Conservation (phyloP, 768 basidiomycete genomes). For the Amylocystis lapponica region DNA sequence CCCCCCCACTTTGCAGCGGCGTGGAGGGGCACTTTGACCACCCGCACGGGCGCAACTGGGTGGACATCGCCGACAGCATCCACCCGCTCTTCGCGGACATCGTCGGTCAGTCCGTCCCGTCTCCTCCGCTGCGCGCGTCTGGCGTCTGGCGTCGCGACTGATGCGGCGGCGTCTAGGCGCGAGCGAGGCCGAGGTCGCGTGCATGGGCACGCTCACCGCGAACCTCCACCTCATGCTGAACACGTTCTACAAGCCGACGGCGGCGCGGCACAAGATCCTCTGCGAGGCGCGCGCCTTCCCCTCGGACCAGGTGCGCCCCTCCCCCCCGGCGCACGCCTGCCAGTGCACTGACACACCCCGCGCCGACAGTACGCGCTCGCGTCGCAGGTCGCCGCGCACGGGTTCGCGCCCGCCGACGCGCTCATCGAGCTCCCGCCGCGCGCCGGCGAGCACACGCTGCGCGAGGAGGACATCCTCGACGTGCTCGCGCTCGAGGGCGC, state of each 20-base stretch:
- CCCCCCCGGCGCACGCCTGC: background rate
- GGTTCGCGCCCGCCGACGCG: conserved; percentile 63
- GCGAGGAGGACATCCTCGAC: conserved; percentile 84
- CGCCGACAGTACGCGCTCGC: conserved; percentile 82
- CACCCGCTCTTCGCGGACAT: conserved; percentile 73
- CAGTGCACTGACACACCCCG: background rate
- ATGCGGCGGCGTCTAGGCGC: conserved; percentile 50
- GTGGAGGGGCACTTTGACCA: conserved; percentile 89
- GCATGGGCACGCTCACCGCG: conserved; percentile 91
- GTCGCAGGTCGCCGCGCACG: conserved; percentile 83
- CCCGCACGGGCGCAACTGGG: conserved; percentile 82
- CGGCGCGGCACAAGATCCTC: conserved; percentile 84
- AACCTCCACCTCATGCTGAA: conserved; percentile 96
- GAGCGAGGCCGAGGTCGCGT: conserved; percentile 83
- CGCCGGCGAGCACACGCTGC: conserved; percentile 75
- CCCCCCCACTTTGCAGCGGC: conserved; percentile 53
- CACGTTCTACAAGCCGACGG: conserved; percentile 88
- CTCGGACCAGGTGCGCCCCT: conserved; percentile 76
- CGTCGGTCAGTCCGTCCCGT: conserved; percentile 52
- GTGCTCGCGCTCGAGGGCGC: conserved; percentile 66
- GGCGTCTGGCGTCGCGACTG: background rate
- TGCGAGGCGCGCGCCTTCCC: conserved; percentile 95
- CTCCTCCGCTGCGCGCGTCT: background rate
- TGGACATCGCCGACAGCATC: conserved; percentile 65
- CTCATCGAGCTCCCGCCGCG: conserved; percentile 80